Evolutionary conservation across 306 rosid genomes (phyloP).

Genomic region (Purshia tridentata): DNA sequence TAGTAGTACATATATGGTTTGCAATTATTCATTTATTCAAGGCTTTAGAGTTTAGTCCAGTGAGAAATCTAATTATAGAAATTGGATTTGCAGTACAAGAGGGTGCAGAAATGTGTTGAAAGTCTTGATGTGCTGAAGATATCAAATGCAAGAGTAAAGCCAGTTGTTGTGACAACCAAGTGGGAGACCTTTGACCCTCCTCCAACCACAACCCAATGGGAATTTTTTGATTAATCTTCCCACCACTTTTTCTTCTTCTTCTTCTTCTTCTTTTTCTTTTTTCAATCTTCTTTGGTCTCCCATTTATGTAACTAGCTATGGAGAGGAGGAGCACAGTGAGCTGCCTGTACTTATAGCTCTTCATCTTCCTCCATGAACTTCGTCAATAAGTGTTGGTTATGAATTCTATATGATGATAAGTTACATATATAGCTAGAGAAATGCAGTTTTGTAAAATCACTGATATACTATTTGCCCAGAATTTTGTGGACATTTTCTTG

Average conservation of each 20-base stretch:
- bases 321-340: constrained; percentile 15
- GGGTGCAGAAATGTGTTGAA: constrained; percentile 81
- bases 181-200: constrained; percentile 78
- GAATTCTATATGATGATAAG: no score
- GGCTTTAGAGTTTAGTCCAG: no score
- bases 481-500: background rate
- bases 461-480: background rate
- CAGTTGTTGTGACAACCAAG: constrained; percentile 61
- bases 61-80: background rate
- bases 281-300: constrained; percentile 4
- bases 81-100: constrained; percentile 50
- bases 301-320: constrained; percentile 11
- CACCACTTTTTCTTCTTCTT: no score
- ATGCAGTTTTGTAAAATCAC: background rate
- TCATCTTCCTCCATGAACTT: background rate
- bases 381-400: constrained; percentile 10
- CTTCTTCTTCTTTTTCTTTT: background rate
- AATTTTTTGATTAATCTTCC: constrained; percentile 32
- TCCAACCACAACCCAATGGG: constrained; percentile 39
- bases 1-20: no score
- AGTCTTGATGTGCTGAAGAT: constrained; percentile 58
- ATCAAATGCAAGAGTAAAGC: constrained; percentile 59
- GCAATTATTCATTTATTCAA: no score
- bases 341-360: constrained; percentile 8
- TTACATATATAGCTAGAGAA: background rate